phyloP scores from a whole-genome alignment of 2,329 filamentous ascomycete genomes.

The Simplicillium sp. region DNA sequence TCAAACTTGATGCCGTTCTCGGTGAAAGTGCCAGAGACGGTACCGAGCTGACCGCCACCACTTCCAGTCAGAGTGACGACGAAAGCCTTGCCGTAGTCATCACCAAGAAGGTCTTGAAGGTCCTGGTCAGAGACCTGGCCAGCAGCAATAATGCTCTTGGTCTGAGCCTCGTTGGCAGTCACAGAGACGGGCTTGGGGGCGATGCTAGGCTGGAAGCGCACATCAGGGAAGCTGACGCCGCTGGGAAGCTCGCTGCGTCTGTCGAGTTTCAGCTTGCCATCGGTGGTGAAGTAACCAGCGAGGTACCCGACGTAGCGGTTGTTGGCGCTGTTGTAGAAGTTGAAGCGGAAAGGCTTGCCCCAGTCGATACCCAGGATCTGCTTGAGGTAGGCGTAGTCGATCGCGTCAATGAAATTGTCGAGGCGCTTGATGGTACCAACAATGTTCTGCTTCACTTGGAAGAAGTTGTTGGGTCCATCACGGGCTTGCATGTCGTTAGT shows the following conservation, averaged over 20 bases:
- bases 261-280: background rate
- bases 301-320: background rate
- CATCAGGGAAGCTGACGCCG: background rate
- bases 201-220: background rate
- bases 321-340: background rate
- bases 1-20: background rate
- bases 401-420: background rate
- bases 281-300: background rate
- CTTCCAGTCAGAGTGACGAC: background rate
- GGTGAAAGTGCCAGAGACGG: conserved; percentile 5
- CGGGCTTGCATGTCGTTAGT: background rate
- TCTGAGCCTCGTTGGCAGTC: background rate
- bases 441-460: background rate
- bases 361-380: background rate
- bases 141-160: background rate
- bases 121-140: background rate
- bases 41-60: background rate
- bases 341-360: background rate
- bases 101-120: background rate
- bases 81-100: conserved; percentile 2
- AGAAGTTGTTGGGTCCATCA: background rate
- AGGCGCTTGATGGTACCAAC: background rate
- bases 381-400: background rate
- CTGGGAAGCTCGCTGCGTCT: background rate
- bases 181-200: background rate